Evolutionary conservation across 352 stramenopile species (phyloP).

Genomic region (Albugo candida): DNA sequence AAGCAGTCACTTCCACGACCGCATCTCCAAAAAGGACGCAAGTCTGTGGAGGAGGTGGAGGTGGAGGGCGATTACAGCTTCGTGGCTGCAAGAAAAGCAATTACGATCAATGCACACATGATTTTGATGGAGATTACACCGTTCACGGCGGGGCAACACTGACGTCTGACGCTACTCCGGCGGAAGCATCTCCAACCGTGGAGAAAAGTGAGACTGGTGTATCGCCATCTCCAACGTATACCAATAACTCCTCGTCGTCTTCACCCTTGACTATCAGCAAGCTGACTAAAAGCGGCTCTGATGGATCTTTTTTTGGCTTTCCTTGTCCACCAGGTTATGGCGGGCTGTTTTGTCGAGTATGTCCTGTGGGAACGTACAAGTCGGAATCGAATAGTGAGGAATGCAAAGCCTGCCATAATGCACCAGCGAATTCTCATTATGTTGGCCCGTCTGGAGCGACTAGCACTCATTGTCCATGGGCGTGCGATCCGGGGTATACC

Average conservation of each 20-base stretch:
- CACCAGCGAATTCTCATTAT: conserved; percentile 51
- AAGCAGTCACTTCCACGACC: too few species aligned
- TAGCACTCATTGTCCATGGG: conserved; percentile 37
- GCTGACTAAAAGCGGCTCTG: conserved; percentile 13
- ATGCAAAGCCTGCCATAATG: conserved; percentile 35
- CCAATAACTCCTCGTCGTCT: conserved; percentile 8
- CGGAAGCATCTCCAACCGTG: neutral
- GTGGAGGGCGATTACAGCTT: conserved; percentile 48
- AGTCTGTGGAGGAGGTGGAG: conserved; percentile 48
- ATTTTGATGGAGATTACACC: conserved; percentile 62
- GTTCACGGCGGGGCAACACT: conserved; percentile 31
- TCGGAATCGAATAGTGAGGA: conserved; percentile 62
- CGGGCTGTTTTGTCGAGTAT: conserved; percentile 49
- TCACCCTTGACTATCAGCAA: neutral
- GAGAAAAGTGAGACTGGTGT: neutral
- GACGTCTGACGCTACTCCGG: neutral
- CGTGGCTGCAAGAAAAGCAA: conserved; percentile 39
- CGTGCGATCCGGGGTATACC: conserved; percentile 59
- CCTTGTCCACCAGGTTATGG: conserved; percentile 55
- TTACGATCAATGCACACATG: conserved; percentile 39
- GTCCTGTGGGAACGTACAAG: conserved; percentile 40
- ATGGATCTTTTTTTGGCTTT: conserved; percentile 57
- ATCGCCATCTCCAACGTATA: conserved; percentile 1
- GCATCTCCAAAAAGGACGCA: conserved; percentile 1
- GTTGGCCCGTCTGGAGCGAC: conserved; percentile 18